Evolutionary conservation across 2,329 filamentous ascomycete species (phyloP), one percentile per base, ranked within the genome.

Genomic region (Myriosclerotinia scirpicola): DNA sequence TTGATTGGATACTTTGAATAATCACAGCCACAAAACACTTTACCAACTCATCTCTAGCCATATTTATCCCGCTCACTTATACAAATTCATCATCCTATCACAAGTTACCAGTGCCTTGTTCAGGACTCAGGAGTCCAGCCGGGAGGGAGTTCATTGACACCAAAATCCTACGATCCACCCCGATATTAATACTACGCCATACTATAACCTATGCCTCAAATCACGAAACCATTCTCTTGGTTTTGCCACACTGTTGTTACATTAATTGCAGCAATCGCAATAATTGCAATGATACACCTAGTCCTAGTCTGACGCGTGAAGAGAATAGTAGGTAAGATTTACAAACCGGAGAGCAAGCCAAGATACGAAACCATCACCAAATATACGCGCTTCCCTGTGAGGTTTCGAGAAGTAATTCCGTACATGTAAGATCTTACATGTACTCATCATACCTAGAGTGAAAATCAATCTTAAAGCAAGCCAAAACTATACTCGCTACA

Each of bases 171-270:
- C 56, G 42, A 22, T 26, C 42, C 42, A 59, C 42, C n/a, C 56
- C 11, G 42, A 59, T 59, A 48, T 59, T 48, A 22, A 48, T 59
- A 15, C 26, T 40, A 59, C 34, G 38, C 54, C 26, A 15, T 59
- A 17, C n/a, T 50, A 42, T n/a, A 30, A 42, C 40, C 40, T 46
- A 34, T 46, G 26, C 40, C 40, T 58, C 55, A 58, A 15, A 58
- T 58, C 55, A 44, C 55, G 55, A 58, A 58, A 30, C 40, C 40
- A 58, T 58, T 44, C 55, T 44, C 55, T n/a, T 58, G 22, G 17
- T 30, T 17, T 46, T 58, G 55, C 40, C 40, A 58, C 40, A 58
- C 55, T 11, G n/a, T 14, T 17, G 40, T 59, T 46, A 40, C 36
- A 42, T 26, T n/a, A 34, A n/a, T 42, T 56, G 36, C 40, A 46